Conservation (phyloP, 163 green algal species). For the Prototheca cutis region DNA sequence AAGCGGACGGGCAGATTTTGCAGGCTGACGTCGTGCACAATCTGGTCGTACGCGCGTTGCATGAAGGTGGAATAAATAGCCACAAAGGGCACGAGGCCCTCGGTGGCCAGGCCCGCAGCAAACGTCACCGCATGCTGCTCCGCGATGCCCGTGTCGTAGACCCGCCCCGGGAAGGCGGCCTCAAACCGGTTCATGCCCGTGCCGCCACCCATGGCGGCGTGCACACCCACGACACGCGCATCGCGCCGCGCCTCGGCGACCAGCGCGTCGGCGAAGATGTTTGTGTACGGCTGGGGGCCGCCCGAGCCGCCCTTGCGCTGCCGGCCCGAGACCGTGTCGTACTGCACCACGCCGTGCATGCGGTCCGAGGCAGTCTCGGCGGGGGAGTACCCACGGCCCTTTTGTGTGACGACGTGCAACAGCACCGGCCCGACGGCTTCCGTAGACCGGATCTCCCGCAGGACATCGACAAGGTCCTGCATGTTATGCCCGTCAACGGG, state of each 20-base stretch:
- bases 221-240: conserved; percentile 81
- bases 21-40: conserved; percentile 96
- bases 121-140: conserved; percentile 99
- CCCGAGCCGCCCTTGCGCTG: conserved; percentile 76
- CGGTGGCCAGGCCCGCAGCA: conserved; percentile 84
- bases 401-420: conserved; percentile 96
- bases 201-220: conserved; percentile 97
- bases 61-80: conserved; percentile 98
- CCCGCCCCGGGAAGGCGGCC: conserved; percentile 77
- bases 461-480: conserved; percentile 74
- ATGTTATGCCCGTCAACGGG: conserved; percentile 96
- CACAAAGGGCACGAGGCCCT: conserved; percentile 87
- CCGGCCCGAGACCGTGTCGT: conserved; percentile 85
- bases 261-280: conserved; percentile 92
- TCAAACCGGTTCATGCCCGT: conserved; percentile 83
- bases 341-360: conserved; percentile 97
- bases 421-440: conserved; percentile 97
- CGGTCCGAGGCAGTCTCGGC: conserved; percentile 87
- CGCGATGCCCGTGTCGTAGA: conserved; percentile 96
- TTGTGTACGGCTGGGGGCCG: conserved; percentile 73
- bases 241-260: conserved; percentile 89
- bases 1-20: conserved; percentile 98
- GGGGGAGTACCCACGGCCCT: conserved; percentile 86
- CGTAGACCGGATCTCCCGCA: conserved; percentile 93
- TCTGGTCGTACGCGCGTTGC: conserved; percentile 91